phyloP scores from a whole-genome alignment of 108 stramenopile species.

The Poteriospumella lacustris region DNA sequence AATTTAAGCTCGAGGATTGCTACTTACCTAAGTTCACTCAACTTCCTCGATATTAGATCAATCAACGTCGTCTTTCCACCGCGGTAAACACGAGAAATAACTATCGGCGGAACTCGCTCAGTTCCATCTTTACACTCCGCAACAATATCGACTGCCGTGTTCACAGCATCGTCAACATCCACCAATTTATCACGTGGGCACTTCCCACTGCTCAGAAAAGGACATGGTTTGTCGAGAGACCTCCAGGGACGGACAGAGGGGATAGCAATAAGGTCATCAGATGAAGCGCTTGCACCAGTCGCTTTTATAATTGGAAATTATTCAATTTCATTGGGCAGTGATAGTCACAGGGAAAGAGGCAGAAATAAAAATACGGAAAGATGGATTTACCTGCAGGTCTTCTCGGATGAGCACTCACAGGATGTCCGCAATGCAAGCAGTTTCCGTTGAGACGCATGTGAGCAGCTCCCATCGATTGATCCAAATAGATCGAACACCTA shows the following conservation, averaged over 20 bases:
- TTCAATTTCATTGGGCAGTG: too few relatives aligned
- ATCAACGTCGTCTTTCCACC: slow-evolving; percentile 2
- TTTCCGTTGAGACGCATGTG: slow-evolving; percentile 12
- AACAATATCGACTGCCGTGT: background rate
- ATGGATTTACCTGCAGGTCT: slow-evolving; percentile 24
- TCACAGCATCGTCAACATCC: background rate
- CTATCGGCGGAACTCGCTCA: background rate
- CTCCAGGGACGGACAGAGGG: background rate
- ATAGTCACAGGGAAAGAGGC: too few relatives aligned
- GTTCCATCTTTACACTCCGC: background rate
- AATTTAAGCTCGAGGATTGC: background rate
- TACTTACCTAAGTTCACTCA: background rate
- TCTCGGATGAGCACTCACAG: slow-evolving; percentile 12
- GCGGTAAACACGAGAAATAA: background rate
- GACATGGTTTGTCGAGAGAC: background rate
- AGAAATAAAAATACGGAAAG: slow-evolving; percentile 15
- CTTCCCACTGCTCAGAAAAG: background rate
- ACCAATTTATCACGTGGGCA: background rate
- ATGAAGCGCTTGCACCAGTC: too few relatives aligned
- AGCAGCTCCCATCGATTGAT: slow-evolving; percentile 11
- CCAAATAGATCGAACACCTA: background rate
- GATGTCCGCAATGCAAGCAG: slow-evolving; percentile 2
- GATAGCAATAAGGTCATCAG: background rate
- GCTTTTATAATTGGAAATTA: too few relatives aligned
- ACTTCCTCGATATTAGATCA: background rate